These are phyloP conservation scores for Kalanchoe fedtschenkoi DNA, from an alignment of 164 flowering plant species.

Conservation along the genomic window DNA sequence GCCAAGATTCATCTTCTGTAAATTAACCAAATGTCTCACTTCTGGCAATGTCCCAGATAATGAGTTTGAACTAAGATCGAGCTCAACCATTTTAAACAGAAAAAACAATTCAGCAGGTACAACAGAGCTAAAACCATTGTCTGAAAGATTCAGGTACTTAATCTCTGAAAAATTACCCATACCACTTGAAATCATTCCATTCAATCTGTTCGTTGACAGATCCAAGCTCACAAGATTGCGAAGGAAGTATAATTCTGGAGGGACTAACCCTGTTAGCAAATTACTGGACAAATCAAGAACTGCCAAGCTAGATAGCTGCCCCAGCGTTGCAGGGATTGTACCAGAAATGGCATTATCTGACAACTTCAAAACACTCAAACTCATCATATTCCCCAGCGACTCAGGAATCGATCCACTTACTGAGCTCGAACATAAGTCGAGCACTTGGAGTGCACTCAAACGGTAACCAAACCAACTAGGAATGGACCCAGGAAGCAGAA, in stretches of 20 bases:
- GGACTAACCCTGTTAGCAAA: constrained; percentile 40
- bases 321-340: constrained; percentile 23
- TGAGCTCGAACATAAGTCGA: constrained; percentile 55
- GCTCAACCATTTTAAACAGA: constrained; percentile 41
- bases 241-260: constrained; percentile 23
- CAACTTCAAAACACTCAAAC: constrained; percentile 28
- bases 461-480: constrained; percentile 62
- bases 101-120: constrained; percentile 44
- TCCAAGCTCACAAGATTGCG: constrained; percentile 19
- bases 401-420: constrained; percentile 44
- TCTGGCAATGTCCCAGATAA: constrained; percentile 47
- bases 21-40: constrained; percentile 32
- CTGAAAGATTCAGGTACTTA: constrained; percentile 35
- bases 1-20: constrained; percentile 28
- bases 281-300: constrained; percentile 35
- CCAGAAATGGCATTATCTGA: constrained; percentile 42
- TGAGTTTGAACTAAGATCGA: constrained; percentile 51
- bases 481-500: constrained; percentile 55
- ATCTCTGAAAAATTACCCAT: constrained; percentile 26
- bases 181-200: constrained; percentile 26
- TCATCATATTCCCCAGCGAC: constrained; percentile 30
- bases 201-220: constrained; percentile 25
- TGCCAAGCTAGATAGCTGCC: constrained; percentile 17
- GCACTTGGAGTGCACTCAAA: constrained; percentile 32
- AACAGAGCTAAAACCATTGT: constrained; percentile 34